Evolutionary conservation across 1,139 yeast genomes (phyloP), one percentile per base, ranked within the genome.

Genomic region (Suhomyces terraborum): DNA sequence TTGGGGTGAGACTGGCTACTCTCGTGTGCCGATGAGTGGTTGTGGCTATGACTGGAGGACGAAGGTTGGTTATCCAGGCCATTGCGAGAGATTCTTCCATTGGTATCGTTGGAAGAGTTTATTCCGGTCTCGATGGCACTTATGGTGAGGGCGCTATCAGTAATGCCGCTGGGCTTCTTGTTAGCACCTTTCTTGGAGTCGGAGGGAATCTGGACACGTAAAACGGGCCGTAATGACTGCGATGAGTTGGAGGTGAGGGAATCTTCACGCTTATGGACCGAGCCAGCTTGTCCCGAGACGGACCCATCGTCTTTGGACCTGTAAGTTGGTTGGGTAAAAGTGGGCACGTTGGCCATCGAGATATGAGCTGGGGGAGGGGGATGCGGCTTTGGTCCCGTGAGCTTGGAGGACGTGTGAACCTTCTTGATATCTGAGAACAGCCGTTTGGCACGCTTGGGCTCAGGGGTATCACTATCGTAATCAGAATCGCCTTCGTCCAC

Each of bases 141-240:
- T 22, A 72, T 51, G 2, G 77, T 71, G 31, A 61, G 52, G 8
- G 66, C 72, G 41, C 67, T 58, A 36, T 63, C 71, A 9, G 42
- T 32, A 26, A 39, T 34, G 18, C 40, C 38, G 25, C 41, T 40
- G 16, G 36, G 35, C 25, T 36, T 38, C 16, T 35, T 38, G 25
- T 29, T 34, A 9, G 35, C 32, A 4, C 42, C 43, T 20, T 57
- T 49, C 44, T 67, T 68, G 6, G 70, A 54, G 50, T 70, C 77
- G 0, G 62, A 59, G 0, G 81, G 81, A 26, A 76, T 76, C 55
- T 75, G 79, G 9, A 77, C 80, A 38, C 81, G 54, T 26, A 77
- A 57, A 4, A 75, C 64, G 1, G 82, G 82, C 38, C 81, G 57
- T 23, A 66, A 67, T 2, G 49, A 39, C 27, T 43, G 47, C 6